Evolutionary conservation across 768 basidiomycete genomes (phyloP), one percentile per base, ranked within the genome.

Genomic region (Naganishia kalamii): DNA sequence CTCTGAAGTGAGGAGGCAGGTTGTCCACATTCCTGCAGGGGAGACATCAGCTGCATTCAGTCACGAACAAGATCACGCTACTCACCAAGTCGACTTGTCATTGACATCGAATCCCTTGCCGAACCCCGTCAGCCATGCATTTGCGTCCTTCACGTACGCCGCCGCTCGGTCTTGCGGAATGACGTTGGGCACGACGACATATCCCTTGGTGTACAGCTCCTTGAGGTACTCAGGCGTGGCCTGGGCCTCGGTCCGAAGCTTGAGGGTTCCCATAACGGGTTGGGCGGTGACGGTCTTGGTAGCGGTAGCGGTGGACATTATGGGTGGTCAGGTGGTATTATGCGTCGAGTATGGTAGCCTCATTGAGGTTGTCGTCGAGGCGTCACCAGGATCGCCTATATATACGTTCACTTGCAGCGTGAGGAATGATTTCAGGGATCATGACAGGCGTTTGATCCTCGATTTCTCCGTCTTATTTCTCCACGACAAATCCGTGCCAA

Each of bases 1-100:
- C 54, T 40, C 51, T 43, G 60, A 61, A 46, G 43, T 66, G 65
- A 33, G 65, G 65, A 27, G 65, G 65, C 17, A 66, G 60, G 41
- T 66, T 60, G 17, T 60, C 48, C 27, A 52, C 65, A 49, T 66
- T 60, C 65, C 65, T 66, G 35, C 4, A 8, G 10, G 17, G 11
- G 27, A 32, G 8, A 3, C 30, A 25, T 25, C 21, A 11, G 21
- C 17, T 40, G n/a, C n/a, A n/a, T n/a, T 49, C 48, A 49, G 19
- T 29, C 13, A 2, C 48, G n/a, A 23, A 25, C 19, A 48, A 5
- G 8, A n/a, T 11, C 33, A 52, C 19, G 25, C 13, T n/a, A 44
- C 62, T 51, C 37, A 63, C 62, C 62, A 63, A 27, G 62, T 63
- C 30, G 37, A 49, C 62, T 49, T 63, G 49, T 63, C 62, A 29